phyloP scores from a whole-genome alignment of 2,329 filamentous ascomycete genomes.

The Sordariomycetes sp. region DNA sequence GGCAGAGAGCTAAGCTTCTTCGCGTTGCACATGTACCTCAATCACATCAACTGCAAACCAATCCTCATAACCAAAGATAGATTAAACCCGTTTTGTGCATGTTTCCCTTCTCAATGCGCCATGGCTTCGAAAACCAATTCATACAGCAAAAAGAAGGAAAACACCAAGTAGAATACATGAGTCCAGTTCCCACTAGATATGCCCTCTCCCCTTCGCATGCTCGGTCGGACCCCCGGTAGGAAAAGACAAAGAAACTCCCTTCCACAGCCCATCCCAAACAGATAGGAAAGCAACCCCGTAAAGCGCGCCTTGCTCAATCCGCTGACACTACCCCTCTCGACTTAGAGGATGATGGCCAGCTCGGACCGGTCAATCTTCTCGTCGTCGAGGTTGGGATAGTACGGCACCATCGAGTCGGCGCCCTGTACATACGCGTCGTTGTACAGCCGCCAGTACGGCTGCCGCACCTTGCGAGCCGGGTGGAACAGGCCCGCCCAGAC shows the following conservation, averaged over 20 bases:
- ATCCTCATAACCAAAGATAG: neutral
- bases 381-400: slow-evolving; percentile 79
- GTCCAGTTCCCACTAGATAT: neutral
- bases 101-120: neutral
- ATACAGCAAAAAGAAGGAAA: neutral
- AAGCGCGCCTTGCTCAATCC: neutral
- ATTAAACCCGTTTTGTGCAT: neutral
- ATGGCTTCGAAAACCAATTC: neutral
- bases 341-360: slow-evolving; percentile 67
- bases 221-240: neutral
- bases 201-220: neutral
- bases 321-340: neutral
- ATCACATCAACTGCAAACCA: neutral
- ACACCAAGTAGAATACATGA: neutral
- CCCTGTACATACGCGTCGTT: slow-evolving; percentile 93
- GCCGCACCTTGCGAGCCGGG: slow-evolving; percentile 84
- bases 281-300: neutral
- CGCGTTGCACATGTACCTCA: too few relatives aligned
- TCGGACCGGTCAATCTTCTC: slow-evolving; percentile 69
- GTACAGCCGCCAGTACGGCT: slow-evolving; percentile 92
- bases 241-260: neutral
- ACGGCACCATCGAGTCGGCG: slow-evolving; percentile 91
- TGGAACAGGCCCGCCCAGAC: slow-evolving; percentile 97
- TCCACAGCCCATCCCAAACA: neutral
- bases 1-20: too few relatives aligned